A percentile compares a stretch with the other conserved stretches of the same genome.
Conservation (phyloP, 177 flowering plant genomes). For the Telopea speciosissima region DNA sequence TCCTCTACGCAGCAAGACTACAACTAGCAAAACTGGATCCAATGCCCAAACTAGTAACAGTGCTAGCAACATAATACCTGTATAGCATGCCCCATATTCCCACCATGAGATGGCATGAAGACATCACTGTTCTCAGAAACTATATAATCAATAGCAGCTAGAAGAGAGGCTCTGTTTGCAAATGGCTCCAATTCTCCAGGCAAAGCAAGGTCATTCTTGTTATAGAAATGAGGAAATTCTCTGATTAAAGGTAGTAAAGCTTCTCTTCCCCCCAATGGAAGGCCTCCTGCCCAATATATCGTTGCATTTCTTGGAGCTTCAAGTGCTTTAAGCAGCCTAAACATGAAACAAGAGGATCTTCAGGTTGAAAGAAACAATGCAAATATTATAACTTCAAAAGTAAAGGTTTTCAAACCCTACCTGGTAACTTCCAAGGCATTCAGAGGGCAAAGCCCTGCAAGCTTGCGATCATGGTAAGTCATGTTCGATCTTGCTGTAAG, state of each 20-base stretch:
- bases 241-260: constrained; percentile 61
- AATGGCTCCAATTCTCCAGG: constrained; percentile 84
- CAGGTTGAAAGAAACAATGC: background rate
- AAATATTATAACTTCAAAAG: background rate
- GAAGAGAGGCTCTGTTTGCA: constrained; percentile 59
- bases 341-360: constrained; percentile 6
- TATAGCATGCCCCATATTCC: constrained; percentile 96
- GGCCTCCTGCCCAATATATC: constrained; percentile 95
- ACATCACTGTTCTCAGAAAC: constrained; percentile 83
- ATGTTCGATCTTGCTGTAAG: constrained; percentile 83
- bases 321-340: constrained; percentile 86
- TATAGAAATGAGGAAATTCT: constrained; percentile 77
- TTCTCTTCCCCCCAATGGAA: constrained; percentile 83
- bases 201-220: constrained; percentile 81
- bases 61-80: constrained; percentile 50
- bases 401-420: constrained; percentile 23
- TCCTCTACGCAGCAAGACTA: background rate
- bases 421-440: constrained; percentile 80
- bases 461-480: constrained; percentile 85
- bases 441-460: constrained; percentile 93
- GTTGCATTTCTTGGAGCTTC: constrained; percentile 78
- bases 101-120: constrained; percentile 99
- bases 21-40: background rate
- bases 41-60: background rate
- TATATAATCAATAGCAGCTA: constrained; percentile 90